Base-by-base conservation (phyloP, 2,329 filamentous ascomycete genomes). In the Colletotrichum sansevieriae region DNA sequence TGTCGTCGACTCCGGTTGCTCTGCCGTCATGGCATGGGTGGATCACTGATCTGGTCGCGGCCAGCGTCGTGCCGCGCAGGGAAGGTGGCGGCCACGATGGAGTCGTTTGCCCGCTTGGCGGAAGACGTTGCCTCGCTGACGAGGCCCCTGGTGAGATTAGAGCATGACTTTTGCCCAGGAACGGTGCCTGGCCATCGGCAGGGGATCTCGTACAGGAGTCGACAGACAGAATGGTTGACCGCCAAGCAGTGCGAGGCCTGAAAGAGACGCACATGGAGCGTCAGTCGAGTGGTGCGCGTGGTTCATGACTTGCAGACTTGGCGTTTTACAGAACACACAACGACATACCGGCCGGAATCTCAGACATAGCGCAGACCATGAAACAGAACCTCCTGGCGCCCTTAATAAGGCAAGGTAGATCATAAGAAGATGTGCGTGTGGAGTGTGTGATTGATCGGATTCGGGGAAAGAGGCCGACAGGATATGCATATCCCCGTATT, bases 401-500 rank as follows among this genome's bases (percentile, higher is more conserved):
- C 65, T 65, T 68, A 65, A 68, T 68, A 65, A 41, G 65, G 65
- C 22, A 65, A 68, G 47, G 65, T 44, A 64, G 63, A 68, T 68
- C 65, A 68, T 68, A 60, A 15, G 12, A 55, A 29, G 44, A 54
- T 54, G 44, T 55, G 39, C 55, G 18, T 47, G 33, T 62, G 59
- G 35, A 22, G 22, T 22, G 22, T 4, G 22, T 22, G 22, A 22
- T 22, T 56, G 29, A n/a, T 37, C 20, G 8, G 25, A 15, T 51
- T 33, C 59, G 55, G 62, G 35, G n/a, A 13, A 11, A 35, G 35
- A 37, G n/a, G 8, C 62, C 37, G 44, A 60, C 12, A 46, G 33
- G 41, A 61, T 51, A 51, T 39, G 58, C 58, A 61, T 61, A 61
- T 51, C 20, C 46, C 46, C 58, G 52, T 56, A 39, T 39, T 39